These are phyloP conservation scores for Fusarium devonianum DNA, from an alignment of 2,329 filamentous ascomycete species.

Conservation along the genomic window DNA sequence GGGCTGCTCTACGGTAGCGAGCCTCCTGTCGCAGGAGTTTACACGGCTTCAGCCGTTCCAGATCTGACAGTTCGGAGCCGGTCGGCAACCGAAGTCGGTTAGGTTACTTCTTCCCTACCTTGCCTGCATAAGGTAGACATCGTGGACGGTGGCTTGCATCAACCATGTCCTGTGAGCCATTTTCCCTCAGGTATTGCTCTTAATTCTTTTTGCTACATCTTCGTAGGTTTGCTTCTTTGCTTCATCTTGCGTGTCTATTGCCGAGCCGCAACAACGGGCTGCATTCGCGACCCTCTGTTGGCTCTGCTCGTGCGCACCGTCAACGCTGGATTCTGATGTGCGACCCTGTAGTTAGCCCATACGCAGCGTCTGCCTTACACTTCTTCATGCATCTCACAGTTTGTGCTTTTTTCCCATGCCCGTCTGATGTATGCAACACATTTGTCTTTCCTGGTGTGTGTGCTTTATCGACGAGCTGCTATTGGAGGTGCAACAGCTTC, in stretches of 20 bases:
- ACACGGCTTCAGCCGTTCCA: slow-evolving; percentile 4
- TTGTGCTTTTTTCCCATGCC: neutral
- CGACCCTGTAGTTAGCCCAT: slow-evolving; percentile 18
- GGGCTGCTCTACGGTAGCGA: slow-evolving; percentile 5
- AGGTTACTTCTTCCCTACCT: too few species aligned
- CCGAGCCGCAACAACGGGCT: slow-evolving; percentile 11
- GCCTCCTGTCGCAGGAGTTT: slow-evolving; percentile 8
- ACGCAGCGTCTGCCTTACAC: slow-evolving; percentile 9
- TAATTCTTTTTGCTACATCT: neutral
- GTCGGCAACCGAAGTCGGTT: neutral
- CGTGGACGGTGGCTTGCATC: slow-evolving; percentile 34
- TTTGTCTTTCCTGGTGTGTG: slow-evolving; percentile 5
- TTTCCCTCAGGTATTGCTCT: slow-evolving; percentile 19
- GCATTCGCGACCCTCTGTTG: slow-evolving; percentile 2
- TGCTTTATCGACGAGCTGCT: slow-evolving; percentile 21
- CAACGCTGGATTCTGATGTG: neutral
- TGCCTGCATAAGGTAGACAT: slow-evolving; percentile 22
- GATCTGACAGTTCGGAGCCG: slow-evolving; percentile 4
- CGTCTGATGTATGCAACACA: slow-evolving; percentile 6
- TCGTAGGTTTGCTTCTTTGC: slow-evolving; percentile 4
- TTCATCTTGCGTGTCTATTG: slow-evolving; percentile 1
- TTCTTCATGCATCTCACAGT: slow-evolving; percentile 1
- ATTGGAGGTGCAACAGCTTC: slow-evolving; percentile 22
- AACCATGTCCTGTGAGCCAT: slow-evolving; percentile 33
- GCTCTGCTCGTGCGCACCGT: slow-evolving; percentile 3